Base-by-base conservation (phyloP, 805 yeast species). In the Ascoidea tarda region DNA sequence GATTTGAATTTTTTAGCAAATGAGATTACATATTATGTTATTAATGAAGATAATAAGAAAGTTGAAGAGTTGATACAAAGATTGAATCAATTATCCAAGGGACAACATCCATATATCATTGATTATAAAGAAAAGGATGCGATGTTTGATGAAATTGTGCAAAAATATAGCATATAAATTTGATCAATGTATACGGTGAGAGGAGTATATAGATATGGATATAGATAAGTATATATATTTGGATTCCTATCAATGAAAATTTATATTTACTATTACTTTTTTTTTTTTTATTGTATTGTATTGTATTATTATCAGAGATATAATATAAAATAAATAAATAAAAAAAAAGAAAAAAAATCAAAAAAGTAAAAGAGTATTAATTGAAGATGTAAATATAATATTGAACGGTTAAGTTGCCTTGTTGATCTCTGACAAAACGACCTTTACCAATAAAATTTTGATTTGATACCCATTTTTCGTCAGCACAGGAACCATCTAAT, bases 91-190 rank as follows among this genome's bases (percentile, higher is more conserved):
- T 77, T 52, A 10, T 78, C 84, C 50, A 69, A 74, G 16, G 38
- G 49, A 44, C 32, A 45, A 16, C 87, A 84, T 62, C 77, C 78
- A 44, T 73, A 76, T 50, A 66, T 82, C 56, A 62, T 65, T 33
- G 91, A 86, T 59, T 69, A 77, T 56, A 67, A 74, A 48, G 85
- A 78, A 52, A 84, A 87, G 66, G 73, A 74, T 57, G 72, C 68
- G 33, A 68, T 78, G 57, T 90, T 87, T 47, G 96, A 90, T 5
- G 75, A 69, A 55, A 89, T 96, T 0, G 74, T 93, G 42, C 70
- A 74, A 0, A 66, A 64, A 10, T 65, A 65, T 57, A 68, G 75
- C 47, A 58, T 38, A 10, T 38, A 38, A 38, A 38, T 10, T 10
- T 38, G 14, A 38, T 38, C 8, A 4, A 38, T 38, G 14, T 10